Base-by-base conservation (phyloP, 768 basidiomycete genomes). In the Pisolithus sp. region DNA sequence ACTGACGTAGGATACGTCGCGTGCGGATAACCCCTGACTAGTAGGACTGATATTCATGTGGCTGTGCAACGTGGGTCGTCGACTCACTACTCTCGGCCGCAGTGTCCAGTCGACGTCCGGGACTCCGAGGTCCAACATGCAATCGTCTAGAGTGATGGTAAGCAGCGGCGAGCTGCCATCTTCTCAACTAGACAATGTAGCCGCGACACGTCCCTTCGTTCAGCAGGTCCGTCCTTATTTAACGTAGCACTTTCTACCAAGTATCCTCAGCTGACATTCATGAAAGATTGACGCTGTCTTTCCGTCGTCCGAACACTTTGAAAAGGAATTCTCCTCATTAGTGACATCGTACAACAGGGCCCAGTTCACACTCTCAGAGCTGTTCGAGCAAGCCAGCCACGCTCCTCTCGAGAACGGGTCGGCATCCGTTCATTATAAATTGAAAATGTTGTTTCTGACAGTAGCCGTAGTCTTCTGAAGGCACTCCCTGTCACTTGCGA, bases 231-330 rank as follows among this genome's bases (percentile, higher is more conserved):
- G 72, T 68, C 26, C 23, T 31, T 1, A 34, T 10, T 34, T 34
- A 15, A 49, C 53, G 47, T n/a, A 10, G 24, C 7, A 47, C 44
- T 18, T 3, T 15, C 4, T 24, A 3, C 3, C 15, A 7, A 6
- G 12, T 24, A 23, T 6, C 48, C 9, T 17, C 20, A 15, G 17
- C 36, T 63, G 50, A 60, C 50, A 13, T 49, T 47, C 21, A 15
- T 21, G 26, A 53, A 63, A 88, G 85, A 62, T 89, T 50, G 84
- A 89, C 59, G 49, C 86, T 40, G 64, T 86, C 21, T 79, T 85
- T 49, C 76, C 85, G 1, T 73, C 78, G 4, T 62, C 72, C 42
- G 57, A 61, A 34, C 55, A 53, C 0, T 69, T 78, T 30, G 71
- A 78, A 45, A 54, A 61, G 8, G 59, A 61, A 4, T 71, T 87